A percentile compares a stretch with the other conserved stretches of the same genome.
These are phyloP conservation scores for Rosellinia necatrix DNA, from an alignment of 2,329 filamentous ascomycete genomes.

Conservation along the genomic window DNA sequence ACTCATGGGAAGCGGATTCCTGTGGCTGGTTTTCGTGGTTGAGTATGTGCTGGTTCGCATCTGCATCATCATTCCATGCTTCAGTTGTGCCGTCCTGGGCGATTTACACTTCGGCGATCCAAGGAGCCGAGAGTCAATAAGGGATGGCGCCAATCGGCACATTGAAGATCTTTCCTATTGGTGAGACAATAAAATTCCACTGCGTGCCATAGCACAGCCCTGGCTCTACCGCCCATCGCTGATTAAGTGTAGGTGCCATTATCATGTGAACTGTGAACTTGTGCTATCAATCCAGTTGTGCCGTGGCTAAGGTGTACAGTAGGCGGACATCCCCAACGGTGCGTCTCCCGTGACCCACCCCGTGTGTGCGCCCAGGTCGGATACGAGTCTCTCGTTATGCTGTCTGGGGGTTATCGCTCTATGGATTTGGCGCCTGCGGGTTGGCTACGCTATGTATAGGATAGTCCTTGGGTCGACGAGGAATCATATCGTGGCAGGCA, in stretches of 20 bases:
- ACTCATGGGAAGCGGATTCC: not conserved
- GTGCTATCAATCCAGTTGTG: slow-evolving; percentile 33
- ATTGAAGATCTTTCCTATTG: slow-evolving; percentile 18
- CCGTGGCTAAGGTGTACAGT: slow-evolving; percentile 35
- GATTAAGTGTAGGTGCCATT: slow-evolving; percentile 19
- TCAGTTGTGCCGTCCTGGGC: slow-evolving; percentile 10
- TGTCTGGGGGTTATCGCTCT: slow-evolving; percentile 23
- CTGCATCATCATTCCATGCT: slow-evolving; percentile 16
- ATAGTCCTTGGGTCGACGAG: not conserved
- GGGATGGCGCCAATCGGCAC: slow-evolving; percentile 20
- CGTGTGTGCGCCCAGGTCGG: slow-evolving; percentile 31
- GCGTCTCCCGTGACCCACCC: slow-evolving; percentile 36
- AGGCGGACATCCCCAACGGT: slow-evolving; percentile 44
- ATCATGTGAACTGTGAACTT: slow-evolving; percentile 18
- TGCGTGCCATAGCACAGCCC: slow-evolving; percentile 14
- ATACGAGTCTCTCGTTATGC: slow-evolving; percentile 27
- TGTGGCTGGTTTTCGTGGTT: not conserved
- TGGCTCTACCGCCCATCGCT: slow-evolving; percentile 20
- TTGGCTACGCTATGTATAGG: slow-evolving; percentile 4
- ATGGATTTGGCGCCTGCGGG: slow-evolving; percentile 7
- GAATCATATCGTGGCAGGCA: slow-evolving; percentile 3
- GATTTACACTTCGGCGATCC: slow-evolving; percentile 23
- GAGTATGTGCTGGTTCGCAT: not conserved
- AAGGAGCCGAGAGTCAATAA: slow-evolving; percentile 24
- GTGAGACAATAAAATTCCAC: slow-evolving; percentile 33